Base-by-base conservation (phyloP, 768 basidiomycete species). In the Pleurotus citrinopileatus region DNA sequence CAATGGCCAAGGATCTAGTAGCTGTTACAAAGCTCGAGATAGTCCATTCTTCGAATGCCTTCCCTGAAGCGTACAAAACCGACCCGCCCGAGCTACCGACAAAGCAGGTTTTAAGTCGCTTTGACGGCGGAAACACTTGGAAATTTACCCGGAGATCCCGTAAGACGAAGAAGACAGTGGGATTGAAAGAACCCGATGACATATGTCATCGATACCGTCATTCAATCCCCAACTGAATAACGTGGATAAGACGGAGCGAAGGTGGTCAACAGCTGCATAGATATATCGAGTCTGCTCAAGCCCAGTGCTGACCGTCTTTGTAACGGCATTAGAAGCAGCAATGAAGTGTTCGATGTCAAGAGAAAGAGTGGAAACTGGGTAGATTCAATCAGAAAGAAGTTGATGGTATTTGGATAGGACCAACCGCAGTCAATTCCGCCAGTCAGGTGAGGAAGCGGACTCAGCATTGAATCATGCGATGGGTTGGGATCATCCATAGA, bases 151-250 rank as follows among this genome's bases (percentile, higher is more conserved):
- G 19, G 72, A 62, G 44, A 79, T 69, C 7, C 87, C 86, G 23
- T 76, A 65, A 1, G 70, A 63, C 20, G 67, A 68, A 13, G 59
- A 63, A 1, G 79, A 74, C 17, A 63, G 63, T 1, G 56, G 47
- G 4, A 86, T 71, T 0, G 76, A 80, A 8, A 96, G 71, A 47
- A 80, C 81, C 3, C 75, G 73, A 37, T 69, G 70, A 59, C 89
- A 89, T 3, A 91, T 77, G 2, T 74, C 72, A 59, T 96, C 94
- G 19, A 91, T 84, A 36, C 82, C 86, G 0, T 70, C 63, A 58
- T 84, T 87, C 19, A 95, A 61, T 2, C 87, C 87, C 26, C 82
- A 84, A 0, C 89, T 87, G 29, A 94, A 63, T 12, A 92, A 64
- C 0, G 75, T 66, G 2, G 87, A 85, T 3, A 95, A 70, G 0